Conservation (phyloP, 2,329 filamentous ascomycete species). For the Aspergillus novoparasiticus region DNA sequence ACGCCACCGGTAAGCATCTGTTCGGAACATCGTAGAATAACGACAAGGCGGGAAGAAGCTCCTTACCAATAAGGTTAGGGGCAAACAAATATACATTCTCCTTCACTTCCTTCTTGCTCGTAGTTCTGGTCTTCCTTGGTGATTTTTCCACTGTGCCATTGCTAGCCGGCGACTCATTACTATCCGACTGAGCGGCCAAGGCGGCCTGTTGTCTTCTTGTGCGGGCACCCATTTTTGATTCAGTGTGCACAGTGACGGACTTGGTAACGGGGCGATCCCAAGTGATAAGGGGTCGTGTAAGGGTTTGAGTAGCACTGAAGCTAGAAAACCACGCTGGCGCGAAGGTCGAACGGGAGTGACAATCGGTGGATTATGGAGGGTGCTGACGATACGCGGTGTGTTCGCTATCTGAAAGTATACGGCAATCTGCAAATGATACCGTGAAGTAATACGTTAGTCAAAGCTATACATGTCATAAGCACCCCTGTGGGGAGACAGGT, state of each 20-base stretch:
- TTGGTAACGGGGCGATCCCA: not conserved
- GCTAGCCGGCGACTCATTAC: slow-evolving; percentile 31
- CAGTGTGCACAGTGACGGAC: not conserved
- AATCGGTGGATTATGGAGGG: not conserved
- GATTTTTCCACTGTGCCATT: slow-evolving; percentile 37
- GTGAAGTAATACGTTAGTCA: not conserved
- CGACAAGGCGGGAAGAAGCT: not conserved
- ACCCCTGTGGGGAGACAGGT: not conserved
- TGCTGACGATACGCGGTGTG: not conserved
- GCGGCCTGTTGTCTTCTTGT: slow-evolving; percentile 45
- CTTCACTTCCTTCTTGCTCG: slow-evolving; percentile 38
- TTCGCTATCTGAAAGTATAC: not conserved
- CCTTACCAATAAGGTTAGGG: slow-evolving; percentile 77
- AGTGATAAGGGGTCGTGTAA: not conserved
- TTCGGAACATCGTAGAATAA: not conserved
- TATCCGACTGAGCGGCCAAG: slow-evolving; percentile 32
- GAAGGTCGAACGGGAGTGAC: not conserved
- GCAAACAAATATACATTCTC: slow-evolving; percentile 84
- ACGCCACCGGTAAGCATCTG: not conserved
- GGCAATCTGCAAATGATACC: not conserved
- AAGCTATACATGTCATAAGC: not conserved
- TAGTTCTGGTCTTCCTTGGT: slow-evolving; percentile 34
- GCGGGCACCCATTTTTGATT: slow-evolving; percentile 37
- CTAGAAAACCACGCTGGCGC: not conserved
- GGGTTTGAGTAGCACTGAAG: not conserved